Percentiles rank a stretch among this genome's conserved stretches.
phyloP scores from a whole-genome alignment of 768 basidiomycete genomes.

The Kwoniella botswanensis region DNA sequence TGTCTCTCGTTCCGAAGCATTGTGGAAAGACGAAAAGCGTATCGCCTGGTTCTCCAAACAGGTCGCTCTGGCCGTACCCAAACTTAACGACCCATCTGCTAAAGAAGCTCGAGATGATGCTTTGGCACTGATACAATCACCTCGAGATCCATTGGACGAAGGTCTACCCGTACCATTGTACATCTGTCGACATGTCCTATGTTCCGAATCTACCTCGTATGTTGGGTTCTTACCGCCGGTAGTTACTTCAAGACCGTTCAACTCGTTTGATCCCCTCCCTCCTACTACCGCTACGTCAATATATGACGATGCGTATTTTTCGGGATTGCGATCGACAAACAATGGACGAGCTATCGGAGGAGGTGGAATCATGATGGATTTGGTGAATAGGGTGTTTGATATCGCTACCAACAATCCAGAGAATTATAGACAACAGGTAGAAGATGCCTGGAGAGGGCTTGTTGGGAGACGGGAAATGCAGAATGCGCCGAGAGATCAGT shows the following conservation, averaged over 20 bases:
- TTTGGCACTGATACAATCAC: constrained; percentile 25
- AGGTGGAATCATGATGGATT: constrained; percentile 31
- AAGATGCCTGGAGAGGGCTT: constrained; percentile 27
- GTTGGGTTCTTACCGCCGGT: constrained; percentile 73
- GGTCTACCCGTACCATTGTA: constrained; percentile 33
- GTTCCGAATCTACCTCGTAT: constrained; percentile 66
- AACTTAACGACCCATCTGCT: constrained; percentile 41
- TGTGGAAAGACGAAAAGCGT: constrained; percentile 79
- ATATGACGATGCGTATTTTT: constrained; percentile 80
- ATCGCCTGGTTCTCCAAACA: constrained; percentile 74
- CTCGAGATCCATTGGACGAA: constrained; percentile 47
- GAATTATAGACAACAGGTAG: constrained; percentile 32
- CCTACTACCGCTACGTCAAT: constrained; percentile 66
- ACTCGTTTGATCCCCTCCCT: constrained; percentile 86
- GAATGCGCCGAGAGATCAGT: constrained; percentile 33
- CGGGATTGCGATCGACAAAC: constrained; percentile 11
- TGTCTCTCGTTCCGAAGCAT: constrained; percentile 70
- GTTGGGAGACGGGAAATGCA: constrained; percentile 25
- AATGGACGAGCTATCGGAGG: constrained; percentile 15
- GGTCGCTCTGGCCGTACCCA: constrained; percentile 61
- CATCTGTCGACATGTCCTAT: constrained; percentile 70
- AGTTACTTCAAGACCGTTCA: constrained; percentile 64
- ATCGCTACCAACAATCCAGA: constrained; percentile 32
- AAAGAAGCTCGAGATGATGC: constrained; percentile 51
- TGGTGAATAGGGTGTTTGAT: constrained; percentile 35